Evolutionary conservation across 768 basidiomycete species (phyloP), one percentile per base, ranked within the genome.

Genomic region (Albatrellus ellisii): DNA sequence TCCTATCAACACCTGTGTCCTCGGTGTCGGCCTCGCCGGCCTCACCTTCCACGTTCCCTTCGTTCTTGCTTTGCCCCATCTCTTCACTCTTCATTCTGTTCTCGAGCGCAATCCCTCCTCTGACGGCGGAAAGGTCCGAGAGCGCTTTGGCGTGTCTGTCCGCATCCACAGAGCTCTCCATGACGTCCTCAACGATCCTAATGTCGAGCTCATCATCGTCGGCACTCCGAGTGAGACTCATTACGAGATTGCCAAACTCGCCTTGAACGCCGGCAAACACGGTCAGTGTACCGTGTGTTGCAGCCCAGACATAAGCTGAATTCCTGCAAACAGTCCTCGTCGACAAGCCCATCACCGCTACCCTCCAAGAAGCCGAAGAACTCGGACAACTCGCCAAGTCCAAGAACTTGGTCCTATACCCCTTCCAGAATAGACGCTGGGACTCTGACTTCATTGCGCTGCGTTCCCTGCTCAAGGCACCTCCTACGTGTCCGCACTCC

Each of bases 41-140:
- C 62, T 79, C 29, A 81, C 80, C 2, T 89, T 91, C 61, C 88
- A 91, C 57, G 52, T 79, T 43, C 87, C 88, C 0, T 82, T 88
- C 57, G 62, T 91, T 43, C 70, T 79, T 42, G 74, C 82, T 2
- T 66, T 82, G 15, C 79, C 84, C 0, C 64, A 80, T 20, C 59
- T 74, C 37, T 88, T 86, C 65, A 70, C 61, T 7, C 71, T 89
- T 26, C 68, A 77, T 50, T 70, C 83, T n/a, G 78, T 88, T 36
- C 65, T 87, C 44, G 77, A 86, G 56, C 70, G 85, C 39, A 79
- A 77, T 51, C 81, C 85, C 1, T 55, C 63, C 25, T 56, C 68
- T 0, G 63, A 68, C 24, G 74, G 75, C 5, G 79, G 79, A 27
- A 79, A 77, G 54, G 72, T 83, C 1, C 65, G 75, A 17, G 73